Percentiles rank a stretch among this genome's conserved stretches.
Evolutionary conservation across 139 green algal genomes (phyloP).

Genomic region (Protoeuglena noctilucae): DNA sequence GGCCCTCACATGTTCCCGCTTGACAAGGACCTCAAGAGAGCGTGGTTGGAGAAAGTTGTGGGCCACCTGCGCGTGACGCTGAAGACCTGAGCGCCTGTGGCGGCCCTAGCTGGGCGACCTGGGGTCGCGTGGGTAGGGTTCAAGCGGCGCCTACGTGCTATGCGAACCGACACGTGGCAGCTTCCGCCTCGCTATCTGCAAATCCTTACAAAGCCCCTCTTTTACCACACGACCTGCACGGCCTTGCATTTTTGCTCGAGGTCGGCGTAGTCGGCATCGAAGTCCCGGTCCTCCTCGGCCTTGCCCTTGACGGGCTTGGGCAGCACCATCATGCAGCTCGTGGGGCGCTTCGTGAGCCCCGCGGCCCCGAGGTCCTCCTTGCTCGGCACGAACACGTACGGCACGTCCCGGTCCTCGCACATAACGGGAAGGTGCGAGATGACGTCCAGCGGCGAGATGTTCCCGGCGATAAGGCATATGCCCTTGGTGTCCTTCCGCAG

Average conservation of each 20-base stretch:
- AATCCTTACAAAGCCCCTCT: too few species aligned
- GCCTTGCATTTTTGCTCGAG: slow-evolving; percentile 47
- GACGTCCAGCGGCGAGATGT: slow-evolving; percentile 96
- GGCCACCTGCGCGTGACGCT: too few species aligned
- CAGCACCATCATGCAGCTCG: slow-evolving; percentile 92
- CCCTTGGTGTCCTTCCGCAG: slow-evolving; percentile 82
- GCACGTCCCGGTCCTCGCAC: slow-evolving; percentile 83
- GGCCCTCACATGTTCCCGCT: too few species aligned
- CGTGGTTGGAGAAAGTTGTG: too few species aligned
- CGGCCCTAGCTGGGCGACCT: too few species aligned
- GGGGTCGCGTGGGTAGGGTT: too few species aligned
- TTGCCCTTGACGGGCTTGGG: slow-evolving; percentile 43
- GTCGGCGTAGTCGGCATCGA: slow-evolving; percentile 41
- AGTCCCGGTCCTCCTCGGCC: slow-evolving; percentile 31
- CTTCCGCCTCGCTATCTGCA: too few species aligned
- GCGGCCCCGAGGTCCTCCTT: slow-evolving; percentile 88
- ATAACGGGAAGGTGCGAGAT: slow-evolving; percentile 90
- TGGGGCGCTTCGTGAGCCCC: slow-evolving; percentile 89
- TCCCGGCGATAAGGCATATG: slow-evolving; percentile 85
- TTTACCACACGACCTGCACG: slow-evolving; percentile 22
- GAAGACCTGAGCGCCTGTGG: too few species aligned
- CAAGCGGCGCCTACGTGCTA: too few species aligned
- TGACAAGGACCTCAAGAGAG: too few species aligned
- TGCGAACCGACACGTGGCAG: too few species aligned
- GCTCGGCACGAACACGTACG: slow-evolving; percentile 91